Conservation (phyloP, 2,329 filamentous ascomycete species). For the Monilinia aucupariae region DNA sequence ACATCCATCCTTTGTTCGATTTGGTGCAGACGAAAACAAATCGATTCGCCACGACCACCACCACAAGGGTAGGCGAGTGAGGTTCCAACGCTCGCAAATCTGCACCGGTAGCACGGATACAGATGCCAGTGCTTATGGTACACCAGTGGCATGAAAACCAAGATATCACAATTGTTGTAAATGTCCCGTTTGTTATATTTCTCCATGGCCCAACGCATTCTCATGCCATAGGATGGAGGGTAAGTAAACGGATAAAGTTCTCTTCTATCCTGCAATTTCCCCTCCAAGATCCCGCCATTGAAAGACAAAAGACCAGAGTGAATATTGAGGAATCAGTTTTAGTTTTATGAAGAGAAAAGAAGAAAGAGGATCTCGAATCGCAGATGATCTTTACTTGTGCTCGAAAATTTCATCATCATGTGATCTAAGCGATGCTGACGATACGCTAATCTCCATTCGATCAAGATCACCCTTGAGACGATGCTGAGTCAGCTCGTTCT, state of each 20-base stretch:
- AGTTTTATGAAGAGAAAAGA: slow-evolving; percentile 40
- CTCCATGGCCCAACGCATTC: slow-evolving; percentile 34
- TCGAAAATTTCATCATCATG: slow-evolving; percentile 2
- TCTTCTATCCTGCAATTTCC: slow-evolving; percentile 63
- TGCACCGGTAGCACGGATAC: not conserved
- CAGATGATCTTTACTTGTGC: not conserved
- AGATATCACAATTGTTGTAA: not conserved
- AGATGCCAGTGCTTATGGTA: not conserved
- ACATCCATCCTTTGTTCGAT: slow-evolving; percentile 13
- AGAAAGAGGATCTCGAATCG: not conserved
- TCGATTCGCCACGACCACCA: not conserved
- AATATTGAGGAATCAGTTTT: slow-evolving; percentile 52
- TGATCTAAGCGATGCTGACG: not conserved
- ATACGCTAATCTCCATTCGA: not conserved
- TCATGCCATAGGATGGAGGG: slow-evolving; percentile 46
- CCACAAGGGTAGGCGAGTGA: no score
- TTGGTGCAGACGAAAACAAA: slow-evolving; percentile 1
- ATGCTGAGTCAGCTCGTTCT: not conserved
- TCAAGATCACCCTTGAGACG: not conserved
- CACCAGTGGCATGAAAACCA: not conserved
- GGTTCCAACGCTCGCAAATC: not conserved
- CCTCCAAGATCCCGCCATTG: slow-evolving; percentile 57
- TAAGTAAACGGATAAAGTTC: slow-evolving; percentile 49
- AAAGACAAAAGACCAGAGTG: slow-evolving; percentile 56
- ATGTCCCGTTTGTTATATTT: slow-evolving; percentile 33